Conservation (phyloP, 2,329 filamentous ascomycete species). For the Penicillium polonicum region DNA sequence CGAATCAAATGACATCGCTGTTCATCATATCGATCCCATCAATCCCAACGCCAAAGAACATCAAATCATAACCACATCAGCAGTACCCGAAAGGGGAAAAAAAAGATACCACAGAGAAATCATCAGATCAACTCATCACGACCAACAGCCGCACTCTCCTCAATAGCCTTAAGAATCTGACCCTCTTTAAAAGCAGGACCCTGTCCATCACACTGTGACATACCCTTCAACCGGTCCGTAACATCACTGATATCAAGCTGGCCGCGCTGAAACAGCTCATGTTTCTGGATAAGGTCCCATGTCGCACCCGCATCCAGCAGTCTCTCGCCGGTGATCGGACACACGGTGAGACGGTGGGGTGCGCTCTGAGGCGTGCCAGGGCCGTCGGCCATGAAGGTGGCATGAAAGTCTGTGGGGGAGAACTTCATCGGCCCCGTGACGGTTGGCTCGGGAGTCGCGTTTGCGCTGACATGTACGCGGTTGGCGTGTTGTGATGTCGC, state of each 20-base stretch:
- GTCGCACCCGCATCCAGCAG: constrained; percentile 74
- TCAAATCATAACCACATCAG: constrained; percentile 8
- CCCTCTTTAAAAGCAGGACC: constrained; percentile 84
- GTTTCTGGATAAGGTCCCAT: constrained; percentile 85
- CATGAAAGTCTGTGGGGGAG: constrained; percentile 70
- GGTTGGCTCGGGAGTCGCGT: constrained; percentile 38
- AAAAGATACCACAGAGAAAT: neutral
- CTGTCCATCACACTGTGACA: constrained; percentile 79
- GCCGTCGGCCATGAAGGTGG: constrained; percentile 57
- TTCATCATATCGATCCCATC: neutral
- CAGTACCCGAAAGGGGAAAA: neutral
- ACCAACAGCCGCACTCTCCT: constrained; percentile 72
- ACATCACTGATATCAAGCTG: constrained; percentile 79
- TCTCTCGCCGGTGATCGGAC: constrained; percentile 62
- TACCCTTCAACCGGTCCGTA: constrained; percentile 71
- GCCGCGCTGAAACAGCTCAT: constrained; percentile 73
- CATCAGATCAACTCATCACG: constrained; percentile 72
- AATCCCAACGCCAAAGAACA: constrained; percentile 7
- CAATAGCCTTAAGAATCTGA: constrained; percentile 70
- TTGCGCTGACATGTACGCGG: constrained; percentile 45
- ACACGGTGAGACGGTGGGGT: constrained; percentile 66
- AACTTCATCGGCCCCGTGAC: constrained; percentile 69
- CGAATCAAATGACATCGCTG: neutral
- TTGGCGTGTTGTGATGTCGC: constrained; percentile 61
- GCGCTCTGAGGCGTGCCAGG: constrained; percentile 16